phyloP scores from a whole-genome alignment of 2,329 filamentous ascomycete genomes.

The Catunica adiposa region DNA sequence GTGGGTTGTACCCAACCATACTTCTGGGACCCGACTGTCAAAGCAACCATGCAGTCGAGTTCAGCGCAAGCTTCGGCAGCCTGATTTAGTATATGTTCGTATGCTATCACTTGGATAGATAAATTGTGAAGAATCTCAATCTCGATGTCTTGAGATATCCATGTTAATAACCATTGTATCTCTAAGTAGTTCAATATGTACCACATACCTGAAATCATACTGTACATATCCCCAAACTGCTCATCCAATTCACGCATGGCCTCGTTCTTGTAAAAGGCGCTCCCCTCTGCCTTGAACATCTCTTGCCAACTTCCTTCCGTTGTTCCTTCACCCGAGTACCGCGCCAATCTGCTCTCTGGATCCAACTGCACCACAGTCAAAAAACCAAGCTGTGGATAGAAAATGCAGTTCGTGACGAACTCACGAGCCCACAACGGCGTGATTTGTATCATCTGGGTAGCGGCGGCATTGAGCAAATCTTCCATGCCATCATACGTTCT shows the following conservation, averaged over 20 bases:
- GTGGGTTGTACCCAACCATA: constrained; percentile 55
- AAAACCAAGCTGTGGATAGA: constrained; percentile 84
- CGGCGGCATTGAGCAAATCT: constrained; percentile 51
- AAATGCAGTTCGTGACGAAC: constrained; percentile 59
- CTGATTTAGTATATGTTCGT: constrained; percentile 46
- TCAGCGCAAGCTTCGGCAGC: constrained; percentile 75
- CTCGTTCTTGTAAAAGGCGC: constrained; percentile 72
- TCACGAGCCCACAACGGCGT: constrained; percentile 42
- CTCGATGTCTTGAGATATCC: constrained; percentile 47
- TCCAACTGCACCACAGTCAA: constrained; percentile 58
- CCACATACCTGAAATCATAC: constrained; percentile 59
- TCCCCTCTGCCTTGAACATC: constrained; percentile 54
- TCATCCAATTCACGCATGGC: constrained; percentile 68
- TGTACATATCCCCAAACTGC: constrained; percentile 70
- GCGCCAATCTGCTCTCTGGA: constrained; percentile 29
- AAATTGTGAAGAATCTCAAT: constrained; percentile 75
- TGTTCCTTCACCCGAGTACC: constrained; percentile 43
- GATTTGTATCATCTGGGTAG: constrained; percentile 41
- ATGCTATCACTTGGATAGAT: constrained; percentile 50
- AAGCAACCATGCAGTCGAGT: constrained; percentile 67
- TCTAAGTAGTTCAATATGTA: no score
- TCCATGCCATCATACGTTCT: constrained; percentile 63
- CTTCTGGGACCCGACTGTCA: constrained; percentile 59
- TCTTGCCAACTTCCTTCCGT: constrained; percentile 53
- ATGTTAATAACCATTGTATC: no score